These are phyloP conservation scores for Nemania bipapillata DNA, from an alignment of 2,329 filamentous ascomycete species.

Conservation along the genomic window DNA sequence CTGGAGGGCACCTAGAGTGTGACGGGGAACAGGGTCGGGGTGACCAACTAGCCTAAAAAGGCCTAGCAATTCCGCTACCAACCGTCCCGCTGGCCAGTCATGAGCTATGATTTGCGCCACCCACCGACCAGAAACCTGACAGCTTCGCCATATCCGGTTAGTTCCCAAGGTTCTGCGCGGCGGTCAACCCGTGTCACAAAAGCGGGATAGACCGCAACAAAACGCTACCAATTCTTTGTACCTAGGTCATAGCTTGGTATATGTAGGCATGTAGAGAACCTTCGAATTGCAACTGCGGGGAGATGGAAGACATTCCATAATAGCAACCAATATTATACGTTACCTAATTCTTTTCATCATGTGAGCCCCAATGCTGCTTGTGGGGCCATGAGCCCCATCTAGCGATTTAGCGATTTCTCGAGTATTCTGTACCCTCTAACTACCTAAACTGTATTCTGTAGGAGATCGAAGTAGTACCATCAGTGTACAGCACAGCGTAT, in stretches of 20 bases:
- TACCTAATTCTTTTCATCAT: slow-evolving; percentile 1
- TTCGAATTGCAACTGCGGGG: neutral
- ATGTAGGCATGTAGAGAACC: neutral
- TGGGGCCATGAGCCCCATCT: neutral
- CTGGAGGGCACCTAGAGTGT: neutral
- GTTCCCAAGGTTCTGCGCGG: neutral
- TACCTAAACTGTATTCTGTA: too few relatives aligned
- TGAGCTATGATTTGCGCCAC: slow-evolving; percentile 3
- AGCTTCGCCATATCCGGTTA: slow-evolving; percentile 7
- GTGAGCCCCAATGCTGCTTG: slow-evolving; percentile 11
- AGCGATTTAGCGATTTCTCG: neutral
- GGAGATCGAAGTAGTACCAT: too few relatives aligned
- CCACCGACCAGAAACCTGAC: neutral
- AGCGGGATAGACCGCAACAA: slow-evolving; percentile 26
- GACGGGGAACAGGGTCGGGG: slow-evolving; percentile 1
- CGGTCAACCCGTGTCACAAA: slow-evolving; percentile 4
- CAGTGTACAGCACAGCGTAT: neutral
- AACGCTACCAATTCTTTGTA: neutral
- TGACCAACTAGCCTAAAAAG: slow-evolving; percentile 2
- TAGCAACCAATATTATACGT: slow-evolving; percentile 9
- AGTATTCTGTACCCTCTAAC: neutral
- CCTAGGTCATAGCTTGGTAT: too few relatives aligned
- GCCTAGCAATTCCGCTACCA: slow-evolving; percentile 12
- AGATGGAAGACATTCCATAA: neutral
- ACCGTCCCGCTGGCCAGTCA: neutral